phyloP scores from a whole-genome alignment of 495 filamentous ascomycete species.

The Hypoxylon fuscum region DNA sequence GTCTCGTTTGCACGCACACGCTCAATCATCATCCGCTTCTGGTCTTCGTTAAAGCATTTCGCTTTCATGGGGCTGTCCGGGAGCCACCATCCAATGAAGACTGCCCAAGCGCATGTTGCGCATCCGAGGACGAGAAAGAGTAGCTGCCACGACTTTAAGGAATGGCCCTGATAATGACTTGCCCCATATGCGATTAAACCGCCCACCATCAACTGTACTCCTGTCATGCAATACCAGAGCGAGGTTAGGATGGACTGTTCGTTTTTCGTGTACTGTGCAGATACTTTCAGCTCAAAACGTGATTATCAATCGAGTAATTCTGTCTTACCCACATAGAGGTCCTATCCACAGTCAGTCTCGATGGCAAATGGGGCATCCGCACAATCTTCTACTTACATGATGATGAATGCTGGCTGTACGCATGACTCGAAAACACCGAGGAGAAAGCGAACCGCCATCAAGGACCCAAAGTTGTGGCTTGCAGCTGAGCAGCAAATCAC shows the following conservation, averaged over 20 bases:
- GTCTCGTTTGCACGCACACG: constrained; percentile 65
- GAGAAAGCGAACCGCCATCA: constrained; percentile 48
- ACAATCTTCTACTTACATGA: constrained; percentile 16
- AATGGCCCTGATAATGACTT: constrained; percentile 11
- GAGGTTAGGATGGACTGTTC: constrained; percentile 3
- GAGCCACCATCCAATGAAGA: constrained; percentile 64
- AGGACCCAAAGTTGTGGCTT: constrained; percentile 32
- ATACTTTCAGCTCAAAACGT: neutral
- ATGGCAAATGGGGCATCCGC: neutral
- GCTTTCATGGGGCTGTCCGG: constrained; percentile 68
- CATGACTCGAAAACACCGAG: constrained; percentile 48
- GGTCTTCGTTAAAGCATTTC: constrained; percentile 59
- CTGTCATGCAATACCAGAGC: constrained; percentile 8
- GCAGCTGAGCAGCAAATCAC: constrained; percentile 42
- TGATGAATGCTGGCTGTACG: constrained; percentile 44
- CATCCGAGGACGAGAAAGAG: constrained; percentile 17
- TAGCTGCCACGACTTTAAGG: constrained; percentile 13
- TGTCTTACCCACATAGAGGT: constrained; percentile 12
- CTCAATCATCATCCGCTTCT: constrained; percentile 64
- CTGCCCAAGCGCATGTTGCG: constrained; percentile 25
- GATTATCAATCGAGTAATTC: neutral
- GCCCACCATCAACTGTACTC: constrained; percentile 7
- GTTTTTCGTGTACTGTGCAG: constrained; percentile 2
- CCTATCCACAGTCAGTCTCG: neutral
- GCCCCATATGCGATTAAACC: constrained; percentile 13